Conservation (phyloP, 2,329 filamentous ascomycete genomes). For the Raffaelea albimanens region DNA sequence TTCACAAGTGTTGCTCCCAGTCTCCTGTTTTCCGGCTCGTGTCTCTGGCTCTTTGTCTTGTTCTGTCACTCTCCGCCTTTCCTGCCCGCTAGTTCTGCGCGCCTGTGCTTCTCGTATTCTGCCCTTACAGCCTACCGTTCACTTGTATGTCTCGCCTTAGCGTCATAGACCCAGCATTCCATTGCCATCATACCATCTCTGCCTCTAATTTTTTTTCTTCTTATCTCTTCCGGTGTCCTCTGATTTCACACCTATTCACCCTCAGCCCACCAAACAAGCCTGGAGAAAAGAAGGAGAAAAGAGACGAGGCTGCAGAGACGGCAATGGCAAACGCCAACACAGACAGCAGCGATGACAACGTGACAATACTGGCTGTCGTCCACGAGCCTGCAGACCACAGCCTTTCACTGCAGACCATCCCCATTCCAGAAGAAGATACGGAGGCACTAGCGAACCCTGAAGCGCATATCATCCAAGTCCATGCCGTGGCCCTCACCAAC, state of each 20-base stretch:
- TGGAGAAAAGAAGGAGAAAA: too few species aligned
- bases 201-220: neutral
- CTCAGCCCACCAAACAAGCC: too few species aligned
- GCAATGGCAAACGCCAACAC: too few species aligned
- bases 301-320: too few species aligned
- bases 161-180: too few species aligned
- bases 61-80: neutral
- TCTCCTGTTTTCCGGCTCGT: too few species aligned
- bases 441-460: constrained; percentile 7
- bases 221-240: neutral
- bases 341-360: constrained; percentile 1
- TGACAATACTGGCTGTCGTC: constrained; percentile 5
- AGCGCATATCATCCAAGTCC: constrained; percentile 19
- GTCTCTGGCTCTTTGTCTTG: too few species aligned
- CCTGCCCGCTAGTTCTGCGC: neutral
- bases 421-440: constrained; percentile 11
- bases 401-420: constrained; percentile 7
- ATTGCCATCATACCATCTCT: neutral
- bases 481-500: constrained; percentile 20
- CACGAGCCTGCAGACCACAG: constrained; percentile 4
- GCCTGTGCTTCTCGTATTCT: neutral
- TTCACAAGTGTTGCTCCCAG: too few species aligned
- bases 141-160: too few species aligned
- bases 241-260: neutral
- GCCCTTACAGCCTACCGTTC: neutral